Percentiles rank a stretch among this genome's conserved stretches.
These are phyloP conservation scores for Stachybotrys echinatus DNA, from an alignment of 2,329 filamentous ascomycete genomes.

Conservation along the genomic window DNA sequence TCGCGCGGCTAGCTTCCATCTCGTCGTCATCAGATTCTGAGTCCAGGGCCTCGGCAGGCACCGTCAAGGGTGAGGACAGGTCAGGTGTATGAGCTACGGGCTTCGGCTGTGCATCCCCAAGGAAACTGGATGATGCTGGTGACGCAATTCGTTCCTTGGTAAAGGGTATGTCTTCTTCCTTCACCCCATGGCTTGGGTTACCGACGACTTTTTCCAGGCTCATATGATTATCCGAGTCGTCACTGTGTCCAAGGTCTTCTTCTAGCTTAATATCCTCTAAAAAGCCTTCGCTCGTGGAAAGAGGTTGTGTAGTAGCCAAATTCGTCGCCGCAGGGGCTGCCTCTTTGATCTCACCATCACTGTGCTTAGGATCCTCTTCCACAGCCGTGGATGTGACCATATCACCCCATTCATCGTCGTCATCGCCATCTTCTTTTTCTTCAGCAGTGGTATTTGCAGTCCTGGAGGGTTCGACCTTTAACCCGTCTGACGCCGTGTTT, in stretches of 20 bases:
- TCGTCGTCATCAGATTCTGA: not conserved
- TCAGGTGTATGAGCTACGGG: not conserved
- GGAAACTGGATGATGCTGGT: not conserved
- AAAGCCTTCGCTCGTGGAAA: no score
- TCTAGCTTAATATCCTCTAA: no score
- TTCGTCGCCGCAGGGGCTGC: no score
- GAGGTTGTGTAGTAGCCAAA: no score
- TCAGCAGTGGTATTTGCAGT: no score
- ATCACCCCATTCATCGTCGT: conserved; percentile 45
- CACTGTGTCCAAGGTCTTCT: no score
- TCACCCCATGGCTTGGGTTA: not conserved
- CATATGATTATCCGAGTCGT: not conserved
- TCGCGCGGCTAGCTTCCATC: not conserved
- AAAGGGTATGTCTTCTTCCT: not conserved
- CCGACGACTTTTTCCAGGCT: not conserved
- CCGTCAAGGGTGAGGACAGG: not conserved
- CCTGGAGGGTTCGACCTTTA: not conserved
- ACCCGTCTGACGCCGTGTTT: not conserved
- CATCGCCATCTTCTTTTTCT: not conserved
- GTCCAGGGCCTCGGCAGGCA: no score
- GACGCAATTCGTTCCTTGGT: not conserved
- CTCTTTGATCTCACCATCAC: no score
- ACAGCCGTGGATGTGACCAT: conserved; percentile 40
- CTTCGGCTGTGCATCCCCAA: not conserved
- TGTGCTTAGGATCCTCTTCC: not conserved